A percentile compares a stretch with the other conserved stretches of the same genome.
These are phyloP conservation scores for Epicoccum nigrum DNA, from an alignment of 2,329 filamentous ascomycete species.

Conservation along the genomic window DNA sequence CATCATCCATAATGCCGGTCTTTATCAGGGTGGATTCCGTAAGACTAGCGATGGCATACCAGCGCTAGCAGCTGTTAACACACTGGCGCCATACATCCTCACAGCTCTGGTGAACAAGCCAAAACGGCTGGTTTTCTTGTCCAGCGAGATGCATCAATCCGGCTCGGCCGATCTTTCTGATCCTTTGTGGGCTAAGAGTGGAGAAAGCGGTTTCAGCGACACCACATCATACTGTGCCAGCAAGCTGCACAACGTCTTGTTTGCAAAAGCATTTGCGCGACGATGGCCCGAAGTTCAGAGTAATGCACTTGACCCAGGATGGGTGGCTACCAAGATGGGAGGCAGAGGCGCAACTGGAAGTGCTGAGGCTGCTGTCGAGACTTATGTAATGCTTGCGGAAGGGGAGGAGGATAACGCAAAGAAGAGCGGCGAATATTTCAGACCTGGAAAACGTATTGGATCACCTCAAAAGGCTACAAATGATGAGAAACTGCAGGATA, in stretches of 20 bases:
- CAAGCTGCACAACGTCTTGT: constrained; percentile 63
- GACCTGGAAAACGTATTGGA: constrained; percentile 36
- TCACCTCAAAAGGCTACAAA: constrained; percentile 35
- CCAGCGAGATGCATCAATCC: constrained; percentile 57
- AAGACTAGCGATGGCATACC: constrained; percentile 57
- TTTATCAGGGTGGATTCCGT: constrained; percentile 52
- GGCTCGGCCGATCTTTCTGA: constrained; percentile 54
- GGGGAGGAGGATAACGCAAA: constrained; percentile 41
- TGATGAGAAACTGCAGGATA: constrained; percentile 53
- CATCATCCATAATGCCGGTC: constrained; percentile 64
- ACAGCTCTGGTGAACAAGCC: constrained; percentile 58
- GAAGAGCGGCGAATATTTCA: constrained; percentile 51
- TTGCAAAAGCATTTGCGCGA: constrained; percentile 61
- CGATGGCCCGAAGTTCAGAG: constrained; percentile 54
- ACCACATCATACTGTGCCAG: constrained; percentile 58
- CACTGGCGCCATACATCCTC: constrained; percentile 63
- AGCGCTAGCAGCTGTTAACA: constrained; percentile 62
- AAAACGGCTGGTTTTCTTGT: constrained; percentile 60
- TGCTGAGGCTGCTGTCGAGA: constrained; percentile 55
- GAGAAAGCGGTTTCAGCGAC: constrained; percentile 42
- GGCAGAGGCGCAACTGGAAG: constrained; percentile 56
- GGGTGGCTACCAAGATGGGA: constrained; percentile 63
- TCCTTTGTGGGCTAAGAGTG: constrained; percentile 48
- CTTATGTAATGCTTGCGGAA: constrained; percentile 57
- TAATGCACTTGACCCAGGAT: constrained; percentile 60